Percentiles rank a stretch among this genome's conserved stretches.
Evolutionary conservation across 352 stramenopile genomes (phyloP).

Genomic region (Hyphochytrium catenoides): DNA sequence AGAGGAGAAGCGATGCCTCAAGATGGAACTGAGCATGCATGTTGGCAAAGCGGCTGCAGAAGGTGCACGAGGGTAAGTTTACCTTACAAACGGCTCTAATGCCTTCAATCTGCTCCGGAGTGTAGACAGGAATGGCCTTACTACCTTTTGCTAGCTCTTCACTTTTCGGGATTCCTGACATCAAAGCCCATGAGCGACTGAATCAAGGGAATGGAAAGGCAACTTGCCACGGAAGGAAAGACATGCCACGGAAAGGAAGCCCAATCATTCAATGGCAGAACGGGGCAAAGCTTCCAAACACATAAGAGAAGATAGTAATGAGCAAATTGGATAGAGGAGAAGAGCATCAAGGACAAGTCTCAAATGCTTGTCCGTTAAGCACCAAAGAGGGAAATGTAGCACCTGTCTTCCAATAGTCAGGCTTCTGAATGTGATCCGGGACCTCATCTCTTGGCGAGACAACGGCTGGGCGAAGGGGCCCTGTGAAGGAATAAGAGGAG

Average conservation of each 20-base stretch:
- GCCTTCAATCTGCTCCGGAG: slow-evolving; percentile 67
- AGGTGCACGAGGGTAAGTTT: slow-evolving; percentile 22
- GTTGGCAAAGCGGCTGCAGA: not conserved
- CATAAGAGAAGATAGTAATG: slow-evolving; percentile 15
- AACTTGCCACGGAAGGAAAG: not conserved
- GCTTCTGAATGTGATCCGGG: slow-evolving; percentile 39
- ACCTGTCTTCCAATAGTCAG: slow-evolving; percentile 68
- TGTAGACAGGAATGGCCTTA: slow-evolving; percentile 77
- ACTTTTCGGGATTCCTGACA: slow-evolving; percentile 24
- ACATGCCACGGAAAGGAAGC: slow-evolving; percentile 13
- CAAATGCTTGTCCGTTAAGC: too few relatives aligned
- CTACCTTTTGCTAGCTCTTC: slow-evolving; percentile 27
- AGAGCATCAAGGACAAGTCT: too few relatives aligned
- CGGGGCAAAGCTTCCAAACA: slow-evolving; percentile 12
- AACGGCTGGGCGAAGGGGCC: slow-evolving; percentile 42
- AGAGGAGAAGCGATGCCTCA: not conserved
- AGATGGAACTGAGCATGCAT: not conserved
- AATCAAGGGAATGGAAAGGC: not conserved
- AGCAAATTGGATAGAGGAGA: too few relatives aligned
- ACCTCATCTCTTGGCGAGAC: slow-evolving; percentile 45
- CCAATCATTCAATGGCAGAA: slow-evolving; percentile 5
- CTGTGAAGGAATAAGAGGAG: slow-evolving; percentile 62
- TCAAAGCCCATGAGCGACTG: slow-evolving; percentile 3
- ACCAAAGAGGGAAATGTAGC: too few relatives aligned
- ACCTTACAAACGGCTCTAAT: slow-evolving; percentile 71